Evolutionary conservation across 1,284 basidiomycete genomes (phyloP).

Genomic region (Cutaneotrichosporon cyanovorans): DNA sequence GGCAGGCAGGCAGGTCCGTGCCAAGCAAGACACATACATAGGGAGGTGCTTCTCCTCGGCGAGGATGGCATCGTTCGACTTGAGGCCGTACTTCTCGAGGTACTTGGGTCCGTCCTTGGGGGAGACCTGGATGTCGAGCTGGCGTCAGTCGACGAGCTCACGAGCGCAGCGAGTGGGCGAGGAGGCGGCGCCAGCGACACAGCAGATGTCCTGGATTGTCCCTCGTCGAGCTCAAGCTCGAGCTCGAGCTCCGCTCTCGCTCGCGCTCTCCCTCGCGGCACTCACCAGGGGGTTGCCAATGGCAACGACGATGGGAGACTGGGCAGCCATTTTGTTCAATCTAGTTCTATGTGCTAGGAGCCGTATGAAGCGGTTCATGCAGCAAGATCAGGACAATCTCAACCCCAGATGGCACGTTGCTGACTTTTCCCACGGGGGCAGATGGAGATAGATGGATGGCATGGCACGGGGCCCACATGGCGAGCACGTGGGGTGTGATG

Average conservation of each 20-base stretch:
- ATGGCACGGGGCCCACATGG: not conserved
- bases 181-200: too few species aligned
- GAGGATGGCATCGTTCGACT: constrained; percentile 93
- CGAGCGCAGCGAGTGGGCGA: too few species aligned
- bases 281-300: constrained; percentile 71
- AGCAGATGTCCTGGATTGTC: too few species aligned
- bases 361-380: not conserved
- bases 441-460: not conserved
- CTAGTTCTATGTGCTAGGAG: not conserved
- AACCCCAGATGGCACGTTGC: too few species aligned
- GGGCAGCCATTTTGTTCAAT: constrained; percentile 11
- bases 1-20: not conserved
- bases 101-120: constrained; percentile 64
- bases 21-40: constrained; percentile 61
- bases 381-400: too few species aligned
- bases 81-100: constrained; percentile 83
- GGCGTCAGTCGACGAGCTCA: constrained; percentile 6
- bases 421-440: not conserved
- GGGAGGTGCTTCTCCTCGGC: constrained; percentile 80
- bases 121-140: constrained; percentile 77
- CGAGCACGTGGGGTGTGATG: too few species aligned
- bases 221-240: too few species aligned
- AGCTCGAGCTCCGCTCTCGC: too few species aligned
- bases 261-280: not conserved
- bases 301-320: constrained; percentile 55